Conservation (phyloP, 495 filamentous ascomycete species). For the Lentithecium fluviatile region DNA sequence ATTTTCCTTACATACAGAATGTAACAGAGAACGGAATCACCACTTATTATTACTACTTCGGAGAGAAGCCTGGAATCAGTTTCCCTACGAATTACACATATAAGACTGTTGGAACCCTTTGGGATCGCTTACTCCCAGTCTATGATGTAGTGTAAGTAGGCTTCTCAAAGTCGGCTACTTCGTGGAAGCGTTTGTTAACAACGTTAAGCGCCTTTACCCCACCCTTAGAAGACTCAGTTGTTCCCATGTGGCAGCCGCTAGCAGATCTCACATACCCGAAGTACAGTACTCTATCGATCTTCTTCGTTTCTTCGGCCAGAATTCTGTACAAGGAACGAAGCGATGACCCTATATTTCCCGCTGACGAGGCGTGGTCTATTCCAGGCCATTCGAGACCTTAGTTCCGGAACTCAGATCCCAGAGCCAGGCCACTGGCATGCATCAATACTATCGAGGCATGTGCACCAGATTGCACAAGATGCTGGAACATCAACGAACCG, state of each 20-base stretch:
- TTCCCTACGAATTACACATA: too few relatives aligned
- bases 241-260: too few relatives aligned
- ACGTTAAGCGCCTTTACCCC: too few relatives aligned
- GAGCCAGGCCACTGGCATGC: background rate
- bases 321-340: background rate
- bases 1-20: background rate
- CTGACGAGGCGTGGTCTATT: background rate
- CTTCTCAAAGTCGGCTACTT: too few relatives aligned
- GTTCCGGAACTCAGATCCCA: background rate
- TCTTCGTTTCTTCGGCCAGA: background rate
- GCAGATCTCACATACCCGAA: too few relatives aligned
- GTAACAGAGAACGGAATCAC: slow-evolving; percentile 13
- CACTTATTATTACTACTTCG: background rate
- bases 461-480: background rate
- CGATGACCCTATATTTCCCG: background rate
- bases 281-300: background rate
- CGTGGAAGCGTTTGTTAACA: too few relatives aligned
- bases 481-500: background rate
- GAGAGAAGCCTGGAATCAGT: too few relatives aligned
- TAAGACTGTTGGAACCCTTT: too few relatives aligned
- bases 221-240: too few relatives aligned
- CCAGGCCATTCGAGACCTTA: background rate
- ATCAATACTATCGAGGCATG: background rate
- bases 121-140: too few relatives aligned
- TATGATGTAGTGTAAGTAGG: too few relatives aligned